Base-by-base conservation (phyloP, 2,329 filamentous ascomycete species). In the Xylaria sp. region DNA sequence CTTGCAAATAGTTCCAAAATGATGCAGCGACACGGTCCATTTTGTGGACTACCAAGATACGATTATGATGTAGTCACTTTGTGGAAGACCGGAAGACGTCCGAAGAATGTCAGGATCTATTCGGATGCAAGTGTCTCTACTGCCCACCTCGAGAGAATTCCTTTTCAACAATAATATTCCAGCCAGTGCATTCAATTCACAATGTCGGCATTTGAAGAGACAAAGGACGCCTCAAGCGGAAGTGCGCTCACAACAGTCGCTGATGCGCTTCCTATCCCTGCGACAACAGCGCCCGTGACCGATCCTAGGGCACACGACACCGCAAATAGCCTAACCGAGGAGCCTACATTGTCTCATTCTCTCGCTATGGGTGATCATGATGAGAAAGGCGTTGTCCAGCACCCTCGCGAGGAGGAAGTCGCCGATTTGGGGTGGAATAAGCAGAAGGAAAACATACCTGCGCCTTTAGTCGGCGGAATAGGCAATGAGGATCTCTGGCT, bases 401-500 rank as follows among this genome's bases (percentile, higher is more conserved):
- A 82, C 20, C 80, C 70, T 31, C 68, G 84, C 7, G 85, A 80
- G 66, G 75, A 83, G 43, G 89, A 91, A 67, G 89, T 91, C 2
- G 85, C 85, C 56, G 85, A 93, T 73, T 78, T 93, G 20, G 91
- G 91, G n/a, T 93, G 91, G 91, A 88, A 91, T 70, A 85, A 90
- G 67, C 82, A 84, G 36, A 84, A 87, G 62, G 80, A 86, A 33
- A 76, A 84, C n/a, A 86, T 91, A 41, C 80, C 86, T 0, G 82
- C 81, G 33, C 89, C 88, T 0, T 82, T 94, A 12, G 88, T 93
- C 0, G 89, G 90, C 1, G 90, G 91, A 0, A 78, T 94, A 67
- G 83, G 84, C 13, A 94, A 94, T 71, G 91, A 94, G 48, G 89
- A 94, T 70, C 79, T 94, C 0, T 94, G 91, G 90, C 82, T 92